These are phyloP conservation scores for Fereydounia khargensis DNA, from an alignment of 1,284 basidiomycete genomes.

Conservation along the genomic window DNA sequence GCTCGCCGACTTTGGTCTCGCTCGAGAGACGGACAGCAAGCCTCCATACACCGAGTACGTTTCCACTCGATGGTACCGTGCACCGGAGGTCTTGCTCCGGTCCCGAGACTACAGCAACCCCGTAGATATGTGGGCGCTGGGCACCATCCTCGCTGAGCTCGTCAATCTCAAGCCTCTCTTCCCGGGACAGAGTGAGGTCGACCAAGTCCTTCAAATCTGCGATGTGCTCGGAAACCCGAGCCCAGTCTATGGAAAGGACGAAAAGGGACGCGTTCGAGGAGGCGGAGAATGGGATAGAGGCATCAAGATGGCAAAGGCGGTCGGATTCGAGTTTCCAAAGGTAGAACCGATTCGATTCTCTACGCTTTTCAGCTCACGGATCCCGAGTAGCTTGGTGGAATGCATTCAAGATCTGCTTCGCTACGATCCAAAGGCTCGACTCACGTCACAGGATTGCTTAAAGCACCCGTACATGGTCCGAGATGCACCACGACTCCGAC, in stretches of 20 bases:
- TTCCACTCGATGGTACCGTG: slow-evolving; percentile 97
- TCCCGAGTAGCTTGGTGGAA: slow-evolving; percentile 79
- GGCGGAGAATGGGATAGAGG: slow-evolving; percentile 86
- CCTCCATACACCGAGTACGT: slow-evolving; percentile 99
- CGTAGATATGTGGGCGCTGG: slow-evolving; percentile 98
- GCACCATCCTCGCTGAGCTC: slow-evolving; percentile 95
- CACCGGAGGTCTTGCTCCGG: slow-evolving; percentile 90
- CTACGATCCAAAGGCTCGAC: slow-evolving; percentile 81
- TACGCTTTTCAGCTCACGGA: slow-evolving; percentile 73
- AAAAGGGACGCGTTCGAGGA: slow-evolving; percentile 69
- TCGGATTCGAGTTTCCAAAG: slow-evolving; percentile 88
- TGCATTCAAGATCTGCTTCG: slow-evolving; percentile 88
- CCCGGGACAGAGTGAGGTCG: slow-evolving; percentile 91
- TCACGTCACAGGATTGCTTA: slow-evolving; percentile 82
- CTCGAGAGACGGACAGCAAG: slow-evolving; percentile 79
- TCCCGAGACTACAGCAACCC: slow-evolving; percentile 90
- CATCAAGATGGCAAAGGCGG: slow-evolving; percentile 76
- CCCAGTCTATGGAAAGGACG: slow-evolving; percentile 76
- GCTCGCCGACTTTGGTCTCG: slow-evolving; percentile 96
- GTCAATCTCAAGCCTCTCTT: slow-evolving; percentile 93
- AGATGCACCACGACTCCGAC: slow-evolving; percentile 61
- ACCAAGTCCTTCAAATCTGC: slow-evolving; percentile 87
- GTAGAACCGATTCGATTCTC: slow-evolving; percentile 73
- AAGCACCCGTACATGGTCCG: slow-evolving; percentile 81
- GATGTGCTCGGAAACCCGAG: slow-evolving; percentile 90